Conservation (phyloP, 1,139 yeast species). For the Saccharomyces hybrid region DNA sequence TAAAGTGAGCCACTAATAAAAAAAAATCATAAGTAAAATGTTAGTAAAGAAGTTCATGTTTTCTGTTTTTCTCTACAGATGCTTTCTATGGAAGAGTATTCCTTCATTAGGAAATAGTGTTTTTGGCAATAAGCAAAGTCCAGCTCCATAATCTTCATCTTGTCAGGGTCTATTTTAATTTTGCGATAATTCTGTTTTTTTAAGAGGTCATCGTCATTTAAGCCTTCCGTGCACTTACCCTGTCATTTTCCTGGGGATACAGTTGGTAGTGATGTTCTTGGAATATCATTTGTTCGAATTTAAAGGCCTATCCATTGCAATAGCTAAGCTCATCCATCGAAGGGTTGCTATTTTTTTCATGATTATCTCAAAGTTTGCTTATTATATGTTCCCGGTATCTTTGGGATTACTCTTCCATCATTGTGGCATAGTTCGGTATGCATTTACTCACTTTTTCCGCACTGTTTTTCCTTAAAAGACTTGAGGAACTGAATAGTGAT, state of each 20-base stretch:
- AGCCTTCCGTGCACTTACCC: not conserved
- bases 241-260: not conserved
- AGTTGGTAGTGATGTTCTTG: not conserved
- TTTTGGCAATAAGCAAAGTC: not conserved
- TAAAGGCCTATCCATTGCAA: not conserved
- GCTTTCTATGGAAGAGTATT: not conserved
- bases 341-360: not conserved
- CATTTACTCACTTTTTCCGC: slow-evolving; percentile 13
- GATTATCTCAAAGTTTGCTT: not conserved
- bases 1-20: slow-evolving; percentile 71
- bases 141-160: not conserved
- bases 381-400: not conserved
- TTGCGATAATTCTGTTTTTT: not conserved
- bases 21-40: not conserved
- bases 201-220: not conserved
- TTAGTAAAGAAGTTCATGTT: slow-evolving; percentile 4
- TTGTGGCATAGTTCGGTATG: not conserved
- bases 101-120: not conserved
- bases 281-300: not conserved
- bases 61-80: not conserved
- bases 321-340: not conserved
- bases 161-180: not conserved
- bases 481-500: not conserved
- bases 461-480: slow-evolving; percentile 8
- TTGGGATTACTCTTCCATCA: not conserved